Base-by-base conservation (phyloP, 257 asterid genomes). In the Forsythia viridissima region DNA sequence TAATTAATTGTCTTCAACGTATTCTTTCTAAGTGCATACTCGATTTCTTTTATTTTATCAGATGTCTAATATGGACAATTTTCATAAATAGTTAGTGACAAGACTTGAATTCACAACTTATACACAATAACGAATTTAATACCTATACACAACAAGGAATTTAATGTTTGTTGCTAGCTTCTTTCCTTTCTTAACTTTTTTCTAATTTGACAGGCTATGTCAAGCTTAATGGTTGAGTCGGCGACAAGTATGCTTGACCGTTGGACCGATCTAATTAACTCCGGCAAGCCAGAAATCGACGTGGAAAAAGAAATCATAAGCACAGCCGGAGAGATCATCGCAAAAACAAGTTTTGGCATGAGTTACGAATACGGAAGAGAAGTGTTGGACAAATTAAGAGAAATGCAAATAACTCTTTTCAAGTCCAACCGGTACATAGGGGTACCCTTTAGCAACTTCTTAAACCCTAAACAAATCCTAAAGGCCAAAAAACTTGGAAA, bases 291-390 rank as follows among this genome's bases (percentile, higher is more conserved):
- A 8, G 96, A 91, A 80, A 87, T 95, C 65, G 92, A 95, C 73
- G 92, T 86, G 2, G 98, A 93, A 86, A 76, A 77, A 10, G 99
- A 95, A 57, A 89, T 95, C 55, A 87, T 90, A 4, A 15, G 72
- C 59, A 91, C 93, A 0, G 93, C 99, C 0, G 99, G 96, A 1
- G 98, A 95, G 76, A 95, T 95, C 39, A 95, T 95, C 0, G 97
- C 97, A 0, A 92, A 82, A 44, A 83, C 96, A 2, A 91, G 94
- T 84, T 93, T 93, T 10, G 98, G 98, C 2, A 44, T 93, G 42
- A 89, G 92, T 82, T 81, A 84, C 34, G 90, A 86, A 20, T 82
- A 84, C 0, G 96, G 97, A 0, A 72, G 78, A 43, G 51, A 83
- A 68, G 97, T 95, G 77, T 69, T 95, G 6, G 90, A 92, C 6